Conservation (phyloP, 2,329 filamentous ascomycete species). For the Colletotrichum sp. region DNA sequence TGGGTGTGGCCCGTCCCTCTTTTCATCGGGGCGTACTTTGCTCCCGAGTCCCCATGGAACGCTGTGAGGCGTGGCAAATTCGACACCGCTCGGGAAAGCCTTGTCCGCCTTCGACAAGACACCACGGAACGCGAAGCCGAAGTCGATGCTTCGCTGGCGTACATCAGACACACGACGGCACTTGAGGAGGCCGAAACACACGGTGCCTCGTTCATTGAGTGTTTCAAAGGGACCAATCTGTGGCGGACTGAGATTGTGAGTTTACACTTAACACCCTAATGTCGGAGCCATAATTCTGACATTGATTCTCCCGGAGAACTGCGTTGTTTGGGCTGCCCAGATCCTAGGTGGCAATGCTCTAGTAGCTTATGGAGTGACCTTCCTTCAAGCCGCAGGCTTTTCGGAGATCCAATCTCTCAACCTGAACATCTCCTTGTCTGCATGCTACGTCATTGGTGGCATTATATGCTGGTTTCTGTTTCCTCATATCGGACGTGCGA, state of each 20-base stretch:
- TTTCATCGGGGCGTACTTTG: constrained; percentile 33
- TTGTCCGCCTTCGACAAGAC: constrained; percentile 28
- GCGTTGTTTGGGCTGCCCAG: constrained; percentile 43
- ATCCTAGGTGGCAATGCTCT: constrained; percentile 41
- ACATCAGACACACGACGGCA: constrained; percentile 50
- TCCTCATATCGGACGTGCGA: constrained; percentile 40
- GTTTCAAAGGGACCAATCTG: constrained; percentile 52
- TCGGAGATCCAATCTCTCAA: constrained; percentile 39
- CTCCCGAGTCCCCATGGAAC: constrained; percentile 43
- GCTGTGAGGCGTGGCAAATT: constrained; percentile 31
- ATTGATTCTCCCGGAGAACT: constrained; percentile 27
- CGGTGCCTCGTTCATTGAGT: constrained; percentile 48
- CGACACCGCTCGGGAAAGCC: constrained; percentile 27
- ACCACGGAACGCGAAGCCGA: constrained; percentile 27
- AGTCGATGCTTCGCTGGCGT: constrained; percentile 33
- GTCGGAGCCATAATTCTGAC: background rate
- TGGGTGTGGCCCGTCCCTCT: constrained; percentile 41
- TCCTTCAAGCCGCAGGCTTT: constrained; percentile 43
- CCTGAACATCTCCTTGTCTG: constrained; percentile 42
- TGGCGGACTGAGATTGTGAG: constrained; percentile 45
- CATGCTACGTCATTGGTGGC: constrained; percentile 43
- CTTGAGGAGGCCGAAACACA: constrained; percentile 44
- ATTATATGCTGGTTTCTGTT: constrained; percentile 46
- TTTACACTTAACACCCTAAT: background rate
- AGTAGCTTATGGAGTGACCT: constrained; percentile 40